Conservation (phyloP, 169 alveolate genomes). For the Plasmodium gonderi region DNA sequence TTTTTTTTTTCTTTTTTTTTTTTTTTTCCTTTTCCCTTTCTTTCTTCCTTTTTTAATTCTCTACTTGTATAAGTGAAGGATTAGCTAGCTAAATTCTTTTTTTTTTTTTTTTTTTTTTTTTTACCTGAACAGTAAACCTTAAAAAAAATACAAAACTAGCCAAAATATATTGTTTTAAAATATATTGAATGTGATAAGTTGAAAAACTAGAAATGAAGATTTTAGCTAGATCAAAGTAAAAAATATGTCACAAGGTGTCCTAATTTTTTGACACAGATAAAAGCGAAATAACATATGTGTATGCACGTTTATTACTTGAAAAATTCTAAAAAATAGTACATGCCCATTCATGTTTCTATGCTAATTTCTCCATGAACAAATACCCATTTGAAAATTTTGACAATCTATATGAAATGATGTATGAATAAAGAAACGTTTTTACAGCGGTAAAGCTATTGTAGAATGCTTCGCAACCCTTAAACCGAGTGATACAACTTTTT, state of each 20-base stretch:
- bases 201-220: neutral
- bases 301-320: no score
- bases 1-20: neutral
- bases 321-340: no score
- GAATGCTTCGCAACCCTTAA: neutral
- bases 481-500: neutral
- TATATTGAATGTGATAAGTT: neutral
- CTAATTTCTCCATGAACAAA: neutral
- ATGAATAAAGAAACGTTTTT: neutral
- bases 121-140: neutral
- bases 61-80: neutral
- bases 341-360: neutral
- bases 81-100: neutral
- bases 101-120: neutral
- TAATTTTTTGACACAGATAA: neutral
- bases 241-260: neutral
- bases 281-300: neutral
- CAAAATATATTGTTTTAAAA: neutral
- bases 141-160: neutral
- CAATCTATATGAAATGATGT: neutral
- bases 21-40: no score
- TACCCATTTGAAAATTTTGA: neutral
- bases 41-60: neutral
- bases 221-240: conserved; percentile 26
- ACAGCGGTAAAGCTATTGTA: neutral